Conservation (phyloP, 1,284 basidiomycete genomes). For the Rhodotorula glutinis region DNA sequence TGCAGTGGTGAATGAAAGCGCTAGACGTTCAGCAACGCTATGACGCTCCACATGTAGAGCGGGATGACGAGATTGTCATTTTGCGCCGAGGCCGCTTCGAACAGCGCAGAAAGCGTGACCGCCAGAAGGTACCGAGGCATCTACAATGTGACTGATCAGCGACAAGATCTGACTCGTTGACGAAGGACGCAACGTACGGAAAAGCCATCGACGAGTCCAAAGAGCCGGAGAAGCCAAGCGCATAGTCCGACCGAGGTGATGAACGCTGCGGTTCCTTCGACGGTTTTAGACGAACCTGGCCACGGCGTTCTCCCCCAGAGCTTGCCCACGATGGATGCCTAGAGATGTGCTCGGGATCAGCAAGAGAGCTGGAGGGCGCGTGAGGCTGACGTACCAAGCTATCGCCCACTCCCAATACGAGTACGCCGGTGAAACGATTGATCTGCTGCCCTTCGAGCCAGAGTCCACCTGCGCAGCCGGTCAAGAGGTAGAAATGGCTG, state of each 20-base stretch:
- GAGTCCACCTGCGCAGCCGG: slow-evolving; percentile 85
- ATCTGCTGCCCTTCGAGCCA: slow-evolving; percentile 91
- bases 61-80: slow-evolving; percentile 81
- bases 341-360: not conserved
- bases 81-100: slow-evolving; percentile 85
- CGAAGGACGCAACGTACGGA: slow-evolving; percentile 56
- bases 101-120: slow-evolving; percentile 62
- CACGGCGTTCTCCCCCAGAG: slow-evolving; percentile 74
- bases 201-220: slow-evolving; percentile 67
- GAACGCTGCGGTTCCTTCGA: slow-evolving; percentile 87
- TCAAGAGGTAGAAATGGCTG: slow-evolving; percentile 94
- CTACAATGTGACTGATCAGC: slow-evolving; percentile 35
- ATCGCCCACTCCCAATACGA: slow-evolving; percentile 89
- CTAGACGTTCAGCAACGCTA: slow-evolving; percentile 17
- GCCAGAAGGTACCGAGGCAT: slow-evolving; percentile 49
- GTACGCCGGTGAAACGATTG: slow-evolving; percentile 81
- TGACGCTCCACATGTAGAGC: slow-evolving; percentile 36
- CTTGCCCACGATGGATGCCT: slow-evolving; percentile 90
- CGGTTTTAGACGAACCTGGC: slow-evolving; percentile 82
- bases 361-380: too few species aligned
- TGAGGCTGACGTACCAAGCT: slow-evolving; percentile 65
- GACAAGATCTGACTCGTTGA: too few species aligned
- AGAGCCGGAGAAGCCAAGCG: slow-evolving; percentile 66
- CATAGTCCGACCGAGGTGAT: slow-evolving; percentile 65
- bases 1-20: too few species aligned